phyloP scores from a whole-genome alignment of 2,329 filamentous ascomycete species.

The Bipolaris oryzae region DNA sequence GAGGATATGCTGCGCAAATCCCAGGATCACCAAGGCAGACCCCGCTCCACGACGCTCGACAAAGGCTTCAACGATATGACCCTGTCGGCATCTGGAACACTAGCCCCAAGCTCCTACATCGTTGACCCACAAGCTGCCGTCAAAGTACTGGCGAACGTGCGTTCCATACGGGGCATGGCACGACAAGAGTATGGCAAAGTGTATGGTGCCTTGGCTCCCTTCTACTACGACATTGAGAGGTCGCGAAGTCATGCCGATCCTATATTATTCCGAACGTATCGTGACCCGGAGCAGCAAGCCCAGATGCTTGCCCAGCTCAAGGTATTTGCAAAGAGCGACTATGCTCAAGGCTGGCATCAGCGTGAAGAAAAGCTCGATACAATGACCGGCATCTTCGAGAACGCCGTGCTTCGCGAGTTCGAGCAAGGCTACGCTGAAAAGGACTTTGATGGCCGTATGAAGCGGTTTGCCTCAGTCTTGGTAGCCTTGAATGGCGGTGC shows the following conservation, averaged over 20 bases:
- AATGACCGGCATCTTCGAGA: constrained; percentile 86
- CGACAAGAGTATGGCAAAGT: constrained; percentile 89
- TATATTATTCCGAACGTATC: constrained; percentile 82
- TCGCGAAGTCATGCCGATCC: constrained; percentile 78
- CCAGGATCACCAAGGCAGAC: constrained; percentile 38
- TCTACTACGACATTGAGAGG: constrained; percentile 81
- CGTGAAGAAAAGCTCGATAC: constrained; percentile 73
- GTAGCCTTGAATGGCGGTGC: constrained; percentile 80
- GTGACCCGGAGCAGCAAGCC: constrained; percentile 88
- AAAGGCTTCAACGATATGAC: constrained; percentile 84
- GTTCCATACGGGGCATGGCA: constrained; percentile 82
- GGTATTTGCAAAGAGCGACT: constrained; percentile 80
- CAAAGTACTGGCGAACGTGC: constrained; percentile 70
- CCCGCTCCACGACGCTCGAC: constrained; percentile 48
- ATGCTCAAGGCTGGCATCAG: constrained; percentile 72
- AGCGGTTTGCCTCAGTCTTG: constrained; percentile 84
- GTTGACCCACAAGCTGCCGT: constrained; percentile 69
- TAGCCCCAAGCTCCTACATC: constrained; percentile 37
- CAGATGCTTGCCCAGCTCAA: constrained; percentile 83
- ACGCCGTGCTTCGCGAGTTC: constrained; percentile 87
- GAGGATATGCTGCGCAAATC: constrained; percentile 62
- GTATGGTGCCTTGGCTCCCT: constrained; percentile 85
- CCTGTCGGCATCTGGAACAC: constrained; percentile 51
- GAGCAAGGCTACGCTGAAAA: constrained; percentile 88
- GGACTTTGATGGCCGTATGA: constrained; percentile 89